Percentiles rank a stretch among this genome's conserved stretches.
phyloP scores from a whole-genome alignment of 2,329 filamentous ascomycete genomes.

The Cryphonectria naterciae region DNA sequence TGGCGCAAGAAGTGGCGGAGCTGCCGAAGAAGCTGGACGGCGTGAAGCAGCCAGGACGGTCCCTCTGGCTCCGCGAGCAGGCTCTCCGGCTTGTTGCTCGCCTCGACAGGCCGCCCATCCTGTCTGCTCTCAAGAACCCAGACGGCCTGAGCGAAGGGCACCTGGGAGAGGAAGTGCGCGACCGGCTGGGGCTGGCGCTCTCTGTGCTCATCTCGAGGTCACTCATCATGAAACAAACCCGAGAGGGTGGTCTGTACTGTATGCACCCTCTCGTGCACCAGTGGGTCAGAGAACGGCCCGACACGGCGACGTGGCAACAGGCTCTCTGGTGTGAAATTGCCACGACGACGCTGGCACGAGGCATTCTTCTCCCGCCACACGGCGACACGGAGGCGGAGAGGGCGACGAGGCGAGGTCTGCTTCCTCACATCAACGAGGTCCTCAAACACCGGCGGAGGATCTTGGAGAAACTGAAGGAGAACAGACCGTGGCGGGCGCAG shows the following conservation, averaged over 20 bases:
- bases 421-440: conserved; percentile 1
- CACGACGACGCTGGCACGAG: not conserved
- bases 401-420: conserved; percentile 1
- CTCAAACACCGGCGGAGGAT: not conserved
- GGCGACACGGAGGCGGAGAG: not conserved
- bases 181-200: not conserved
- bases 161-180: conserved; percentile 1
- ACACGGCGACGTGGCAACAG: conserved; percentile 2
- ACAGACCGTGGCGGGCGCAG: not conserved
- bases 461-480: not conserved
- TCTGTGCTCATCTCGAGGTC: conserved; percentile 10
- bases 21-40: not conserved
- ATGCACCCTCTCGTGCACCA: conserved; percentile 8
- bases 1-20: conserved; percentile 1
- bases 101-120: not conserved
- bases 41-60: not conserved
- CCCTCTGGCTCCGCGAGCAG: not conserved
- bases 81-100: too few species aligned
- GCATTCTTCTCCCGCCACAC: conserved; percentile 6
- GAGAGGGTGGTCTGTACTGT: not conserved
- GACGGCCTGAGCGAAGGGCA: not conserved
- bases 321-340: conserved; percentile 3
- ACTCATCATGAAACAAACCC: not conserved
- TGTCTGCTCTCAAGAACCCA: conserved; percentile 9
- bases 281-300: conserved; percentile 9